Evolutionary conservation across 306 rosid genomes (phyloP).

Genomic region (Trifolium dubium): DNA sequence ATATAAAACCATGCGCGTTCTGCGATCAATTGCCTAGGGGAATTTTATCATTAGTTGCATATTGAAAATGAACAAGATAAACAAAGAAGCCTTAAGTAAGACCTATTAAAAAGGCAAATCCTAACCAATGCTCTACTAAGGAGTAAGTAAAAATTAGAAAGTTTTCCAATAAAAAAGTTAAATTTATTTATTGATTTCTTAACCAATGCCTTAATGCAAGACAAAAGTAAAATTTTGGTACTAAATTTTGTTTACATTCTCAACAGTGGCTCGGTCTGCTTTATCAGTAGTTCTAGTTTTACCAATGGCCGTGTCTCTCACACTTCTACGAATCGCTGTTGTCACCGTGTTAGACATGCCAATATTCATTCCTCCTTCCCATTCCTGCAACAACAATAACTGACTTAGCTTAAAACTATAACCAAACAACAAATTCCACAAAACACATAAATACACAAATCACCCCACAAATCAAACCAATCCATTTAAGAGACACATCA

Average conservation of each 20-base stretch:
- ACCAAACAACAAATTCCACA: conserved; percentile 3
- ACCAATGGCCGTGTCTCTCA: conserved; percentile 76
- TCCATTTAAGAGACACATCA: background rate
- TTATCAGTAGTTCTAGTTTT: conserved; percentile 78
- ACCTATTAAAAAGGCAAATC: too few species aligned
- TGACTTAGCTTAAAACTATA: too few species aligned
- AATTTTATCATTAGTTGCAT: conserved; percentile 35
- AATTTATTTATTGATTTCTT: background rate
- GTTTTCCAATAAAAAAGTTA: background rate
- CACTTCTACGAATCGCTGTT: conserved; percentile 83
- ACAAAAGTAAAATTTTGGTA: background rate
- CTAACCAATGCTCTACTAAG: too few species aligned
- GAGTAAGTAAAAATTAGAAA: too few species aligned
- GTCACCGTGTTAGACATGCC: conserved; percentile 91
- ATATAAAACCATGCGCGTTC: conserved; percentile 74
- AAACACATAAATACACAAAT: too few species aligned
- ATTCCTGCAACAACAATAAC: conserved; percentile 51
- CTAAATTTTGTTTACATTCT: conserved; percentile 60
- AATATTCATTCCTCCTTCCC: conserved; percentile 71
- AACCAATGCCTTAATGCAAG: background rate
- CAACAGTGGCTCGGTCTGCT: conserved; percentile 95
- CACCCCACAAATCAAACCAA: background rate
- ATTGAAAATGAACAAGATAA: background rate
- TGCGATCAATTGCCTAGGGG: conserved; percentile 87
- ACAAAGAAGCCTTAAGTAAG: background rate